A percentile compares a stretch with the other conserved stretches of the same genome.
phyloP scores from a whole-genome alignment of 768 basidiomycete genomes.

The Rhodocollybia butyracea region DNA sequence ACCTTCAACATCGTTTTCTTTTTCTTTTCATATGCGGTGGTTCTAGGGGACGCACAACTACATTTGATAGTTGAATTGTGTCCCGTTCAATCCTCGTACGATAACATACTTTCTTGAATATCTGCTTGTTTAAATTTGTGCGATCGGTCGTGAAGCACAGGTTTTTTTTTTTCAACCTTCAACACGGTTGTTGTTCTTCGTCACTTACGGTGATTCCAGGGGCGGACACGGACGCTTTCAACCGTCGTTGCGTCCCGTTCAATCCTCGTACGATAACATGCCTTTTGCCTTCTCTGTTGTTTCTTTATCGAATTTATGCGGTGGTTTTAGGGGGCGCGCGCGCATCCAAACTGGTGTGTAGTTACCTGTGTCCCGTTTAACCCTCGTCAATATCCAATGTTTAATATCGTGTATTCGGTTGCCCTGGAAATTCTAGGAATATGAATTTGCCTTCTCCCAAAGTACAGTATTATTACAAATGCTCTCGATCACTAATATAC shows the following conservation, averaged over 20 bases:
- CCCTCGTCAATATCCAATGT: no score
- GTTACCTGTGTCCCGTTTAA: no score
- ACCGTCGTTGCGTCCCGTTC: conserved; percentile 12
- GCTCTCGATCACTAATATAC: no score
- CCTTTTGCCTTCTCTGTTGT: background rate
- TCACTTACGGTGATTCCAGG: background rate
- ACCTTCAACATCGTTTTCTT: conserved; percentile 12
- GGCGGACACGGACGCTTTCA: background rate
- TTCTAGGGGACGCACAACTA: background rate
- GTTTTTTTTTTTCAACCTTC: background rate
- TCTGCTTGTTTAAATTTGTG: background rate
- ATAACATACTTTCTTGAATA: background rate
- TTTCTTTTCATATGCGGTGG: background rate
- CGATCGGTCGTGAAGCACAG: no score
- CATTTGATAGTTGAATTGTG: background rate
- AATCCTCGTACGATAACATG: background rate
- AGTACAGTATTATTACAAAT: no score
- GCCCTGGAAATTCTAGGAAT: no score
- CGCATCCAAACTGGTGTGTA: no score
- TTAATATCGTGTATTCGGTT: no score
- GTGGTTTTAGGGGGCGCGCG: background rate
- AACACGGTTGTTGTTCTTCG: background rate
- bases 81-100: conserved; percentile 1
- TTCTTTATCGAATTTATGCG: background rate
- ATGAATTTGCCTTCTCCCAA: no score